Base-by-base conservation (phyloP, 192 early-diverging fungal genomes). In the Neocallimastix lanati region DNA sequence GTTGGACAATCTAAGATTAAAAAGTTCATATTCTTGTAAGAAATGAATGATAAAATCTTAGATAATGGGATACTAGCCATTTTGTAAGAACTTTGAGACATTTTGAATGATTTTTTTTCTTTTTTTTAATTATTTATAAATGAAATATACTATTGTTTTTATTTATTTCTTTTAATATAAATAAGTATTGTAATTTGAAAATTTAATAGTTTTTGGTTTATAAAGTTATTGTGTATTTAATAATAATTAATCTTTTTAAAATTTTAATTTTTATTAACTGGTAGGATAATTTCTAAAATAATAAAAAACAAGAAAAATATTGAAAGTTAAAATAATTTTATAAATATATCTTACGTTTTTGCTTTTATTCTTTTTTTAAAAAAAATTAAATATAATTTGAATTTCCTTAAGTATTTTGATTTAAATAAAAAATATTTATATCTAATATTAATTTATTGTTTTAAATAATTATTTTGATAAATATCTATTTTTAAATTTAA, bases 1-100 rank as follows among this genome's bases (percentile, higher is more conserved):
- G 94, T 94, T 12, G 96, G 96, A 79, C 95, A 96, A 83, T 98
- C 96, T 80, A 96, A 90, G 82, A 98, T 94, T 76, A 98, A 86
- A 82, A 98, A 98, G 15, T 93, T 90, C 79, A 95, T 85, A 79
- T 29, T 29, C 28, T 36, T 79, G 6, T 77, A 79, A 9, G 50
- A 67, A n/a, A 67, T 67, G 7, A 67, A 67, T n/a, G 50, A 67
- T 67, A 67, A 67, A 67, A 67, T 67, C 25, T 67, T 67, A 25
- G 50, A 67, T 67, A 67, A 67, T 67, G 50, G 50, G n/a, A 67
- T 67, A 27, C 50, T 67, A 21, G 50, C 16, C 50, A 67, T 67
- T 21, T 67, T 67, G 9, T 67, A 67, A 9, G 50, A 67, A 27
- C 6, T 9, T 67, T 67, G 50, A 67, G 50, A 67, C 50, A 67